Base-by-base conservation (phyloP, 2,329 filamentous ascomycete species). In the Colletotrichum simmondsii region DNA sequence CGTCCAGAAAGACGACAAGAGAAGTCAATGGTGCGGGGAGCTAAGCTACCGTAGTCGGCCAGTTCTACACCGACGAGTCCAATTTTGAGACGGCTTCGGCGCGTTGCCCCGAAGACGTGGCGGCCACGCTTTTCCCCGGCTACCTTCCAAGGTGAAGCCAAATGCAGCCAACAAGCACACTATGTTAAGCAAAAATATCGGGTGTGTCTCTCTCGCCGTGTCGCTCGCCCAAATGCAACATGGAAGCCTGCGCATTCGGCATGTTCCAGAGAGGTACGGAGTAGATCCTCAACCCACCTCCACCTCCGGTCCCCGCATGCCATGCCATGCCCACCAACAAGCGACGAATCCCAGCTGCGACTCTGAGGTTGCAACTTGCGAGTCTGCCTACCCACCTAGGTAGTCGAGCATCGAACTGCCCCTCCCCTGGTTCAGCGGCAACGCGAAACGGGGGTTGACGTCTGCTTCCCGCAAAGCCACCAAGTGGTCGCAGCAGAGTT, bases 211-310 rank as follows among this genome's bases (percentile, higher is more conserved):
- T 56, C 22, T 63, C 69, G 65, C 57, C 42, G 57, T 63, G 35
- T 58, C 37, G 65, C 37, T 72, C 69, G 69, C 65, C 30, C 28
- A 58, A 68, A 62, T 67, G n/a, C 68, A 32, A 14, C 30, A 35
- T 30, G 14, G 22, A 53, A n/a, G 19, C 49, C 49, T 22, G 49
- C 49, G 49, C 28, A 28, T 32, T 30, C 52, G 22, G 54, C 61
- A 60, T 46, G 56, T 65, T 71, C 49, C 57, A 52, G 46, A 54
- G n/a, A 42, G 42, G 62, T 32, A 32, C 30, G 30, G 8, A 32
- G 30, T 49, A 54, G 57, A 37, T 67, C 32, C 52, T 54, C 22
- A 24, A 22, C 62, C 58, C 30, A 26, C 57, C 28, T 37, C 37
- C 60, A 24, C 42, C 24, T 30, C 32, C 16, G 42, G 24, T n/a